Conservation (phyloP, 257 asterid species). For the Solanum dulcamara region DNA sequence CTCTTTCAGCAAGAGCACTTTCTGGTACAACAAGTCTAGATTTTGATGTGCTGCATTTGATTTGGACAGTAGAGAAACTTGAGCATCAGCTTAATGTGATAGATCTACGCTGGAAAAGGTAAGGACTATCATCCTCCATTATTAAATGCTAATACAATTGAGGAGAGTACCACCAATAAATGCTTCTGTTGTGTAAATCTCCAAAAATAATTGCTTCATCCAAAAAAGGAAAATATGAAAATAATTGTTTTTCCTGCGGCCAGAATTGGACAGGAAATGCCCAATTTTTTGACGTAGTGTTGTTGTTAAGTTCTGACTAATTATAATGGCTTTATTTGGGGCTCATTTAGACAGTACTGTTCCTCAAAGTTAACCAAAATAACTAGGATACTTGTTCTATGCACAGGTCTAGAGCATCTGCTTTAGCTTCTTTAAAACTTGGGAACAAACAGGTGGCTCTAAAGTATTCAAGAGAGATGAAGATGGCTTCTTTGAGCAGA, state of each 20-base stretch:
- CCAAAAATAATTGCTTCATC: not conserved
- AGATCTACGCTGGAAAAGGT: constrained; percentile 55
- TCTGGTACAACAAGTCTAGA: constrained; percentile 42
- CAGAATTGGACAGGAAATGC: not conserved
- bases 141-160: not conserved
- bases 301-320: not conserved
- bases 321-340: not conserved
- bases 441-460: constrained; percentile 57
- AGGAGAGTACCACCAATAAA: not conserved
- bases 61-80: constrained; percentile 60
- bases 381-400: not conserved
- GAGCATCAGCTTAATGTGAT: constrained; percentile 60
- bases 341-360: not conserved
- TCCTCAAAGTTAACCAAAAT: not conserved
- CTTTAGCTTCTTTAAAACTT: constrained; percentile 39
- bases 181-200: not conserved
- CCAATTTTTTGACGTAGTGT: not conserved
- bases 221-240: not conserved
- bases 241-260: not conserved
- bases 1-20: constrained; percentile 47
- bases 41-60: constrained; percentile 55
- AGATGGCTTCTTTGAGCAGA: constrained; percentile 57
- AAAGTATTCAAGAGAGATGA: constrained; percentile 52
- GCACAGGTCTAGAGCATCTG: constrained; percentile 53
- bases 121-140: constrained; percentile 2